Evolutionary conservation across 192 early-diverging fungal genomes (phyloP), one percentile per base, ranked within the genome.

Genomic region (Paraglomus brasilianum): DNA sequence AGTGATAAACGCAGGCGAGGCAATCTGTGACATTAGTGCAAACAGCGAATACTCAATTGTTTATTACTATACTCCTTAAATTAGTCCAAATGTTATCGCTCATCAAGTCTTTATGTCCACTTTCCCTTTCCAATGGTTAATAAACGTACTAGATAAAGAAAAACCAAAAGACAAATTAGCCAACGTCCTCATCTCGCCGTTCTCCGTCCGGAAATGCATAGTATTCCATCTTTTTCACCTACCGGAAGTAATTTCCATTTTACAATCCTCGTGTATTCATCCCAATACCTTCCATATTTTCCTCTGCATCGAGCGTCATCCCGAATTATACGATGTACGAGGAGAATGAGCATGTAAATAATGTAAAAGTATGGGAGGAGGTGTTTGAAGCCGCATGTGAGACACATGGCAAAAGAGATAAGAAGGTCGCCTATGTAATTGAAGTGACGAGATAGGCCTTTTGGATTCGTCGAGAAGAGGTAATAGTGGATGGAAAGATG

Each of bases 201-300:
- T 30, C 30, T 30, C 30, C 30, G n/a, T 30, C 30, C 30, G 1
- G 1, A 1, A 30, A 30, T 30, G 30, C 1, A 30, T 30, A 30
- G 1, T 30, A 3, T 30, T 30, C n/a, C 30, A 30, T 3, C 3
- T 30, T 30, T 30, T 2, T 30, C 3, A 30, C 69, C 48, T 63
- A 70, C 69, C 5, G 62, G 70, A n/a, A 72, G 14, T 22, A 72
- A 64, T 52, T 72, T 72, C 58, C 59, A 72, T 30, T 59, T 59
- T 5, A 77, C 75, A 21, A 70, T 57, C 41, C 73, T 70, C 63
- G 84, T 83, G 75, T 91, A 91, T 67, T 90, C 75, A 43, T 88
- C 85, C 91, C 91, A 92, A 80, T 86, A 91, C 66, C 89, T 86
- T 69, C 91, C 91, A 72, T 92, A 92, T 75, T 92, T 91, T 75